Evolutionary conservation across 306 rosid species (phyloP), one percentile per base, ranked within the genome.

Genomic region (Quillaja saponaria): DNA sequence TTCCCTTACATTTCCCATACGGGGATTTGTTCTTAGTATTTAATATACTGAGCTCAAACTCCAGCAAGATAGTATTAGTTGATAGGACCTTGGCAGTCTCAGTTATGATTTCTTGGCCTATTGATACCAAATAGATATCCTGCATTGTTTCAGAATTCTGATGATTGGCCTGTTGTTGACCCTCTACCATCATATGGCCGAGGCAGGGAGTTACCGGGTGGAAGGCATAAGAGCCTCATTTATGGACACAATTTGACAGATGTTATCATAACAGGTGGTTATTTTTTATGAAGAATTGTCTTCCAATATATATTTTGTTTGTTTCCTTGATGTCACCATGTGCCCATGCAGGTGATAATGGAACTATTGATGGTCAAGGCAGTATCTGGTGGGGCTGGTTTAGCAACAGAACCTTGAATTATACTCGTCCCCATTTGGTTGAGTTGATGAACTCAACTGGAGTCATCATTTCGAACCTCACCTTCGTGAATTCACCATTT

Each of bases 131-230:
- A 67, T 66, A 14, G 58, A 50, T 73, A 13, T 69, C 21, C 56
- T 60, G 41, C 58, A 34, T 44, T 63, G 55, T 80, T 69, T 47
- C 81, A 88, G 96, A 61, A 81, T 71, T 67, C 74, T 0, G 49
- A 71, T 21, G 91, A 83, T 63, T 91, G 97, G 96, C 96, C 91
- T 12, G 63, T 91, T 63, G 71, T 82, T 37, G 90, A 85, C 25
- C 96, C 96, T 15, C 76, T 91, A 18, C 96, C 96, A 1, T 87
- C 97, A 0, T 91, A 91, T 65, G 97, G 97, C 52, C 84, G 87
- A 64, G 97, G 97, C 25, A 82, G 97, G 76, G 97, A 91, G 72
- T 71, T 83, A 57, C 82, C 90, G 0, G 96, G 97, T 61, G 81
- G 82, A 76, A 85, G 97, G 75, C 88, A 83, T 69, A 70, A 13